Base-by-base conservation (phyloP, 495 filamentous ascomycete species). In the Podospora bellae-mahoneyi region DNA sequence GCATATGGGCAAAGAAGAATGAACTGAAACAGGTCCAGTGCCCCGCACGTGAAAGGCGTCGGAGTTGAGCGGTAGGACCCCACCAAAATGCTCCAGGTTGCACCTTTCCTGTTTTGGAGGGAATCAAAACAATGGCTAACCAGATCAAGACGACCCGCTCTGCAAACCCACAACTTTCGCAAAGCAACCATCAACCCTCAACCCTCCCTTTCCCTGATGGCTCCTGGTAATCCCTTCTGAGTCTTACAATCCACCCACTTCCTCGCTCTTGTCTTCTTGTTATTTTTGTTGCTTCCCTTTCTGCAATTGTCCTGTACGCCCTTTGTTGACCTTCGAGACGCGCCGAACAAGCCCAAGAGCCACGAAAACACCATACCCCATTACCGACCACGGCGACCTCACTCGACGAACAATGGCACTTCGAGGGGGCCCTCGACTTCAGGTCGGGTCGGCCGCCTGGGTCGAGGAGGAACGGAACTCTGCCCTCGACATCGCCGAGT, bases 381-480 rank as follows among this genome's bases (percentile, higher is more conserved):
- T 32, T n/a, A 69, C 64, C 64, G 68, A 65, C 34, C 65, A 65
- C 67, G 74, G 78, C 73, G 77, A 87, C 84, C 86, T 16, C 39
- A 48, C 7, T 48, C 39, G 39, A 81, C 79, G 55, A 78, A 78
- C 73, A 76, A 88, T 84, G 86, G 80, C 80, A 56, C 78, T 81
- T 74, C 78, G 84, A 78, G 78, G 78, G 70, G 78, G 77, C 60
- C 81, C 83, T 73, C 84, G 83, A 79, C 73, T 85, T 71, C 81
- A 81, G 67, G 83, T 87, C 69, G 85, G 85, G 74, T 86, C 85
- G 67, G 74, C 78, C 73, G 76, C 81, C 73, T 87, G 85, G 85
- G 74, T 85, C 60, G 76, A 79, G 28, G 85, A 86, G 71, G 85
- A 87, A 71, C 74, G 84, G 60, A 72, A 74, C 23, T 80, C 82